Evolutionary conservation across 768 basidiomycete species (phyloP).

Genomic region (Exsudoporus frostii): DNA sequence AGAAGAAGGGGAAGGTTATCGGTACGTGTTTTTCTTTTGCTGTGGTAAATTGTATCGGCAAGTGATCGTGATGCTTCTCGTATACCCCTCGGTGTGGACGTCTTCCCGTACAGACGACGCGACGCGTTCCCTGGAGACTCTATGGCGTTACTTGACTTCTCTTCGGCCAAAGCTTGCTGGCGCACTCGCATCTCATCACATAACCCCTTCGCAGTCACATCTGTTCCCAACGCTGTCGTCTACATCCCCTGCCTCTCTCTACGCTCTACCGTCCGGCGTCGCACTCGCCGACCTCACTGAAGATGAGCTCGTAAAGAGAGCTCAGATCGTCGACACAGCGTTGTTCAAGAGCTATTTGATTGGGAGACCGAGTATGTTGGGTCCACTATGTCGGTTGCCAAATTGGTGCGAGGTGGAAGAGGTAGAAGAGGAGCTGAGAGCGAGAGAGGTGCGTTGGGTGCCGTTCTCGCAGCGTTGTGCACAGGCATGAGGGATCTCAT

Average conservation of each 20-base stretch:
- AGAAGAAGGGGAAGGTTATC: constrained; percentile 30
- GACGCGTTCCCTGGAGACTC: constrained; percentile 76
- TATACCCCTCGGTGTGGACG: background rate
- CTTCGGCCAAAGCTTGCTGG: constrained; percentile 82
- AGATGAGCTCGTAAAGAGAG: constrained; percentile 81
- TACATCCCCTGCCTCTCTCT: constrained; percentile 69
- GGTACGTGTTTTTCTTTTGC: constrained; percentile 33
- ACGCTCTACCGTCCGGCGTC: constrained; percentile 66
- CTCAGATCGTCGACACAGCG: constrained; percentile 94
- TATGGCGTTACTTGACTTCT: constrained; percentile 86
- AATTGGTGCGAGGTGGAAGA: constrained; percentile 98
- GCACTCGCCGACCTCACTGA: constrained; percentile 71
- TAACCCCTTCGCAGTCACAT: constrained; percentile 68
- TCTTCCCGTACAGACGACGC: constrained; percentile 46
- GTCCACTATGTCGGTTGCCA: constrained; percentile 81
- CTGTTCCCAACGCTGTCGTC: constrained; percentile 68
- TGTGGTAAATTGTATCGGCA: background rate
- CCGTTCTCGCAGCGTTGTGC: background rate
- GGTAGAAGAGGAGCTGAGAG: constrained; percentile 82
- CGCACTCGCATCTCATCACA: constrained; percentile 66
- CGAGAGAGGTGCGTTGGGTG: constrained; percentile 57
- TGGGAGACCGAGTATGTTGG: constrained; percentile 75
- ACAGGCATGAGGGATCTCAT: background rate
- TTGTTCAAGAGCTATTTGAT: constrained; percentile 90
- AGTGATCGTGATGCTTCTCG: background rate